Evolutionary conservation across 345 rosid genomes (phyloP), one percentile per base, ranked within the genome.

Genomic region (Combretum micranthum): DNA sequence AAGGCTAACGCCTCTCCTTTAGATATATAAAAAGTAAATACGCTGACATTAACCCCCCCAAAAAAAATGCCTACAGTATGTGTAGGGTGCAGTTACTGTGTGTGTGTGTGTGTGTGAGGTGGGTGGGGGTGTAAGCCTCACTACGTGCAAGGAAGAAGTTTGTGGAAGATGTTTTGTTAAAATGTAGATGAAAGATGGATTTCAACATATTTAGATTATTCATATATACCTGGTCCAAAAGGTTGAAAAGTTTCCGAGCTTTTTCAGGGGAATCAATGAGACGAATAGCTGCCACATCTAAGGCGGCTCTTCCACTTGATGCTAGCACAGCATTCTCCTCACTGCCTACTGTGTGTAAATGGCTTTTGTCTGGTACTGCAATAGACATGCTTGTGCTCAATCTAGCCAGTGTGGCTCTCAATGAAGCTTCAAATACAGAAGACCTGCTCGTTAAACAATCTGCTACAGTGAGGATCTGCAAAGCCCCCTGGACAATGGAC

Each of bases 371-470:
- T 73, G 83, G 55, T 59, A 77, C 72, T 0, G 94, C 79, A 48
- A 89, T 49, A 67, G 94, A 85, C 75, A 93, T 76, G 69, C 79
- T 89, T 50, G 99, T 85, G 79, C 87, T 83, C 60, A 93, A 66
- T 75, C 97, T 83, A 73, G 88, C 97, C 39, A 93, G 84, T 62
- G 96, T 82, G 37, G 99, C 89, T 75, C 94, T 82, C 84, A 93
- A 71, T 19, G 94, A 81, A 61, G 96, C 99, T 74, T 93, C 99
- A 67, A 86, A 89, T 55, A 89, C 91, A 8, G 99, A 86, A 53
- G 94, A 93, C 99, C n/a, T 74, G 82, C 97, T 87, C 3, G 94
- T 87, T 42, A 93, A 81, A 74, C 96, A 86, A 71, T 93, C 99
- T 70, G 94, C 94, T 45, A 93, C 97, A 12, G 97, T 93, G 19